Percentiles rank a stretch among this genome's conserved stretches.
phyloP scores from a whole-genome alignment of 2,329 filamentous ascomycete species.

The Chalaropsis thielavioides region DNA sequence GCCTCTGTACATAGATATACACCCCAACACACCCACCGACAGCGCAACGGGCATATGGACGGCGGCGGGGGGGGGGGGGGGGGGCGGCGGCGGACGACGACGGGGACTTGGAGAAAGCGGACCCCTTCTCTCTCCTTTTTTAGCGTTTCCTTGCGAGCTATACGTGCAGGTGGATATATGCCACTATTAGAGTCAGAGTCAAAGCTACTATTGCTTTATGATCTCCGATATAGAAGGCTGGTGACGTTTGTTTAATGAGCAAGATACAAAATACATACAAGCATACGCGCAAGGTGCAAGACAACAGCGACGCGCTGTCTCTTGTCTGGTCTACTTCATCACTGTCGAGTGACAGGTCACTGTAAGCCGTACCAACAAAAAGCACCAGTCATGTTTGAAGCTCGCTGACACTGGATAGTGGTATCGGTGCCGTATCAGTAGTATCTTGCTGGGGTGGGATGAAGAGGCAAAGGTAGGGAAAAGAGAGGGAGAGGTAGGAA shows the following conservation, averaged over 20 bases:
- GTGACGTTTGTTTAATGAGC: slow-evolving; percentile 1
- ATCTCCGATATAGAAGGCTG: not conserved
- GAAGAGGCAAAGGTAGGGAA: not conserved
- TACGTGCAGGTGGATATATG: slow-evolving; percentile 2
- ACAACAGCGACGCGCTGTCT: not conserved
- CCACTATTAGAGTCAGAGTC: slow-evolving; percentile 6
- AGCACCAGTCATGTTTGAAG: not conserved
- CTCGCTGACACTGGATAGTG: not conserved
- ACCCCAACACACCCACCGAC: no score
- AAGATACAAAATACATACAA: not conserved
- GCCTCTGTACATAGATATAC: not conserved
- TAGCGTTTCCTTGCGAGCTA: not conserved
- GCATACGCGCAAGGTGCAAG: not conserved
- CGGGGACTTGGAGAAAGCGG: not conserved
- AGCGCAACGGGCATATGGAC: no score
- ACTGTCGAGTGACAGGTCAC: not conserved
- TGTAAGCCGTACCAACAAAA: not conserved
- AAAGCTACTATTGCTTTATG: not conserved
- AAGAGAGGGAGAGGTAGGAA: not conserved
- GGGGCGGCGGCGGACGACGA: not conserved
- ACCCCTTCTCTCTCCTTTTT: not conserved
- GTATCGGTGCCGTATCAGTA: not conserved
- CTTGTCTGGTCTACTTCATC: not conserved
- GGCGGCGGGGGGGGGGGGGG: no score
- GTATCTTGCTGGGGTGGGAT: not conserved